Evolutionary conservation across 169 alveolate species (phyloP), one percentile per base, ranked within the genome.

Genomic region (Babesia caballi): DNA sequence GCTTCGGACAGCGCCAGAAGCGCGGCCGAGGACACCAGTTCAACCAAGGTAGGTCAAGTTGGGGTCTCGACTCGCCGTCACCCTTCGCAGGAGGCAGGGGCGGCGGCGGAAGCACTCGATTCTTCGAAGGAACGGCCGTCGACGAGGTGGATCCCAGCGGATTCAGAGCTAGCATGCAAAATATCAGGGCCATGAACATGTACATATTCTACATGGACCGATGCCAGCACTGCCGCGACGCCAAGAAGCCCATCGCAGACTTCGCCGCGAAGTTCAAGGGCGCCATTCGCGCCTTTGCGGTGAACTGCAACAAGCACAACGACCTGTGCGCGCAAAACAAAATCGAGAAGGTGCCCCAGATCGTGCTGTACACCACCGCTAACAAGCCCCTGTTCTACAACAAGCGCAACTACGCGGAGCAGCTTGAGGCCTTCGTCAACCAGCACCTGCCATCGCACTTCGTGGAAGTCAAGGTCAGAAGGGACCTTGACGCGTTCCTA

Each of bases 181-280:
- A 69, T 38, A 59, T 87, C 30, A 50, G 88, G 19, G 77, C 66
- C 33, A 19, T 77, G 28, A 82, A 86, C 73, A 44, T 91, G 28
- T 81, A 84, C 35, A 81, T 86, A 36, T 91, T 89, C 60, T 91
- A 85, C 78, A 83, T 88, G 42, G 88, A 88, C 27, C 77, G 85
- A 17, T 85, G 94, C 85, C 82, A 91, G 7, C 92, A 85, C 59
- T 91, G 95, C 57, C 61, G 50, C 38, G 53, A 73, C 14, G 85
- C 71, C 49, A 78, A 80, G 38, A 58, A 65, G 28, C 69, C 53
- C 32, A 82, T 72, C 68, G 67, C 80, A n/a, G 84, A 78, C 17
- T 72, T 85, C 30, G 68, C 84, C 12, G 78, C 85, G 36, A 87
- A 87, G 33, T 87, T 49, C 73, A 84, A 87, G 49, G 93, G 91